Evolutionary conservation across 2,329 filamentous ascomycete genomes (phyloP), one percentile per base, ranked within the genome.

Genomic region (Dothidotthia symphoricarpi): DNA sequence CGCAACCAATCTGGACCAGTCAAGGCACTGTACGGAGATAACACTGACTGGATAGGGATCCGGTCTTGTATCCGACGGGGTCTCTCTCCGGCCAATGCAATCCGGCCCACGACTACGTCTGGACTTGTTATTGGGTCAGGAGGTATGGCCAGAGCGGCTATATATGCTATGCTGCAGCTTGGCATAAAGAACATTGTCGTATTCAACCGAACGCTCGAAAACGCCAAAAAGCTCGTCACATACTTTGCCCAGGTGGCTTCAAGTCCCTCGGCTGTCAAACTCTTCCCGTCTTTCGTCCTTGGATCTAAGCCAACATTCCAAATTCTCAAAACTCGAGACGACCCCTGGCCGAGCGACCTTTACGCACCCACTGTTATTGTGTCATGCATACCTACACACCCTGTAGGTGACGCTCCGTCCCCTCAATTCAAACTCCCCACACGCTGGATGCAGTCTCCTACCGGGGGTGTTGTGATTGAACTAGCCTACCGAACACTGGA

Each of bases 21-120:
- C 11, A 77, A 78, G 47, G 83, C 81, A 0, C 70, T 88, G 0
- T 86, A 87, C 45, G 86, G 85, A 1, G 85, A 89, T 41, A 90
- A 90, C 41, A 89, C 85, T 0, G 86, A 89, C 61, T 89, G 85
- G 82, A 83, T 88, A 22, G 86, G 86, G 6, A 85, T 89, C 25
- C 73, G 82, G 38, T 83, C 83, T 2, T 88, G 84, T 54, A 78
- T 89, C 24, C 75, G 82, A 6, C 75, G 84, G 13, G 84, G 84
- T 1, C 71, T 88, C 2, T 88, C 85, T 0, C 85, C 85, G 0
- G 82, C 83, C 2, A 80, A 80, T 46, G 74, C 75, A 0, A 73
- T 81, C n/a, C 72, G 74, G 7, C 59, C 69, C 6, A 72, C 67
- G 28, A 41, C 36, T 10, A 76, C 72, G 0, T 75, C 75, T 3